A percentile compares a stretch with the other conserved stretches of the same genome.
These are phyloP conservation scores for Annona squamosa DNA, from an alignment of 164 flowering plant genomes.

Conservation along the genomic window DNA sequence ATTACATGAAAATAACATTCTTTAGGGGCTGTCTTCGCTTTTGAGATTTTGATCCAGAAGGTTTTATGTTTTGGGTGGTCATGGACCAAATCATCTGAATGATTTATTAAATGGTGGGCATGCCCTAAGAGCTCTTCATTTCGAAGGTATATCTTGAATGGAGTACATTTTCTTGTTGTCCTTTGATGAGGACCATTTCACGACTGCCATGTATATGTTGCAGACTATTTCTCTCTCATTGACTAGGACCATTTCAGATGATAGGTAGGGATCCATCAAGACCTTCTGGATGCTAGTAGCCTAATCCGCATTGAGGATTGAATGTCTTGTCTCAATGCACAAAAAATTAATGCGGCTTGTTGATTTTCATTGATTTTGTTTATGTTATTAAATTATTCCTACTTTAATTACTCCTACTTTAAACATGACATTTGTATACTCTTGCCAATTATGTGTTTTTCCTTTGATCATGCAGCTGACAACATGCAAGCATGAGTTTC, in stretches of 20 bases:
- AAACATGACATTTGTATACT: not conserved
- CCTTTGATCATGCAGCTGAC: constrained; percentile 52
- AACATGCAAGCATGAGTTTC: constrained; percentile 92
- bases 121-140: not conserved
- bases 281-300: too few relatives aligned
- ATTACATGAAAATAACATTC: not conserved
- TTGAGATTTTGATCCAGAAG: not conserved
- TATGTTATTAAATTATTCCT: too few relatives aligned
- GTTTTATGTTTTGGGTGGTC: not conserved
- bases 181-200: not conserved
- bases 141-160: not conserved
- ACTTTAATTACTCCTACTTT: not conserved
- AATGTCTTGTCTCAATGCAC: too few relatives aligned
- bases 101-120: not conserved
- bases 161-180: not conserved
- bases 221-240: too few relatives aligned
- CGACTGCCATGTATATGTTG: too few relatives aligned
- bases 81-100: not conserved
- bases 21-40: not conserved
- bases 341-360: too few relatives aligned
- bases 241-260: too few relatives aligned
- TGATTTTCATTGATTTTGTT: too few relatives aligned
- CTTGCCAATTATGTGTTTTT: not conserved
- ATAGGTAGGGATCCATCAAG: too few relatives aligned
- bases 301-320: too few relatives aligned